Base-by-base conservation (phyloP, 1,139 yeast species). In the Schizosaccharomyces versatilis region DNA sequence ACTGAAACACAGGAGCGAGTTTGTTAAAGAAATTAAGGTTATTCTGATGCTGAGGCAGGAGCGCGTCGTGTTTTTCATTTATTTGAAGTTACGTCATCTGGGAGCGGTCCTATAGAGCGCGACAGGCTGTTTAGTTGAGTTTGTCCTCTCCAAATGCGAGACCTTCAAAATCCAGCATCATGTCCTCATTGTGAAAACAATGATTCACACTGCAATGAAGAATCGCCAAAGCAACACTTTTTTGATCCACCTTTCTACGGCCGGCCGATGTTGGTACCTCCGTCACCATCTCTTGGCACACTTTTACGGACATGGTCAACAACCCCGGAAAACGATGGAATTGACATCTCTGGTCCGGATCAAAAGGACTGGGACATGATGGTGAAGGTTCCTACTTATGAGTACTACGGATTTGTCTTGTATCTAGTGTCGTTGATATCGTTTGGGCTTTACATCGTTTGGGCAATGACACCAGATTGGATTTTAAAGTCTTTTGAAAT, bases 381-480 rank as follows among this genome's bases (percentile, higher is more conserved):
- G 52, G 52, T 39, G 6, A 49, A 49, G 17, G 59, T 57, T 24
- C 59, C 59, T 7, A 57, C 59, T 15, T 57, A 57, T 41, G 59
- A 57, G 39, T 57, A 57, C 47, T 57, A 57, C 42, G 59, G 59
- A 24, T 57, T 57, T 41, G 59, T 54, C 7, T 38, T 57, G 39
- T 57, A 57, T 38, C 51, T 57, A 32, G 55, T 55, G 38, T 54
- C 56, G 9, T 53, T 54, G n/a, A 53, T 56, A 17, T 41, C 54
- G 41, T 54, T 57, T 36, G 55, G 56, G 8, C 54, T 75, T 8
- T 84, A 83, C 74, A 61, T 79, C 2, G 61, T 74, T 5, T 85
- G 95, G 95, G 76, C 88, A 0, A 63, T 80, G 12, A 64, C 79
- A 0, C 95, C 95, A 0, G 75, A 76, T 36, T 58, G 63, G 9